Base-by-base conservation (phyloP, 768 basidiomycete species). In the Lanmaoa pseudosensibilis region DNA sequence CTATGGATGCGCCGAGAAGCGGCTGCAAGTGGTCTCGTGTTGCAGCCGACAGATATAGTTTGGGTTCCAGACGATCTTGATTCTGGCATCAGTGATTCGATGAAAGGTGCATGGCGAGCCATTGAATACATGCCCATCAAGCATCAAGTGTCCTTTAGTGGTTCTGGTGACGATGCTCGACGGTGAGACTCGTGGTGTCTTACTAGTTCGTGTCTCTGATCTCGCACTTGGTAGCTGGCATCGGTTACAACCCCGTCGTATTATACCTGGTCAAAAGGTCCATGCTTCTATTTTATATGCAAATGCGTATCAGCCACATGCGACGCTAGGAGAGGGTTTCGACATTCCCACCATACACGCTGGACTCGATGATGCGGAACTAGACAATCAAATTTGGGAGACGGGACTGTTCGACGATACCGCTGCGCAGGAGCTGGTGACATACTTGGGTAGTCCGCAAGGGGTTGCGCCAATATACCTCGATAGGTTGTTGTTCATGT, bases 1-100 rank as follows among this genome's bases (percentile, higher is more conserved):
- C 21, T 69, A 10, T 74, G 73, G 73, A 74, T 74, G 73, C 65
- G 67, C 47, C 62, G 59, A 18, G 71, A 74, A 51, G 74, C 73
- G 1, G 13, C 49, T 9, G 54, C 46, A 1, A 50, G 25, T 12
- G 74, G 74, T 34, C 65, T 75, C 2, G 54, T 47, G 3, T 58
- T 75, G 44, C 47, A 59, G 9, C 63, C 67, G 12, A 69, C 64
- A 12, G 67, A 68, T 41, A 54, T 69, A 18, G 62, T 69, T 27
- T 68, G 67, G 67, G 56, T 66, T 13, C 67, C 67, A 11, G 67
- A 66, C 25, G 67, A 68, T 38, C 41, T 68, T 13, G 64, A 69
- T 34, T 58, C 57, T 27, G 67, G 66, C 12, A 57, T 19, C n/a
- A 64, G 36, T 43, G 5, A 66, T 33, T 68, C 66, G 27, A 69